Base-by-base conservation (phyloP, 768 basidiomycete species). In the Pilatotrama ljubarskyi region DNA sequence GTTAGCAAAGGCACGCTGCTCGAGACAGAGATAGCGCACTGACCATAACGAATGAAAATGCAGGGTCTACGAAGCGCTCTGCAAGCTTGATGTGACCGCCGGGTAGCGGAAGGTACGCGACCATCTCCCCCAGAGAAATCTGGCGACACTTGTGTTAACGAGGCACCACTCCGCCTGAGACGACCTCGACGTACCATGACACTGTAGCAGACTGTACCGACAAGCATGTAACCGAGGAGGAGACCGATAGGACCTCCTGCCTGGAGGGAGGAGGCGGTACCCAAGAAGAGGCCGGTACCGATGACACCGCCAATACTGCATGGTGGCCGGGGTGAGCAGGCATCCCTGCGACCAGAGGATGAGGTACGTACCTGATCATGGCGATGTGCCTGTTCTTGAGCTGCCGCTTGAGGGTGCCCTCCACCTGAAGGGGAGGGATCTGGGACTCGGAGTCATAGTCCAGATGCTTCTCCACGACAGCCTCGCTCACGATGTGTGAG, bases 71-170 rank as follows among this genome's bases (percentile, higher is more conserved):
- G 66, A 93, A 94, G 32, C 91, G 88, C 70, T 88, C 91, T 0
- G 91, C 86, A 17, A 93, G 74, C 60, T 79, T 90, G 72, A 93
- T 91, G 65, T 92, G 90, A 42, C 84, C 91, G 58, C 91, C 91
- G 25, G 89, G 80, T 50, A 93, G 79, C 0, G 91, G 91, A 5
- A 93, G 79, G 71, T 80, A 93, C 0, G 90, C 84, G 46, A 93
- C 69, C 91, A 90, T 88, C 75, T 88, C 87, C 8, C 86, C 81
- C 40, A 91, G 76, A 3, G 86, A 86, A 58, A 89, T 72, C 86
- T 88, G 64, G 43, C 15, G 53, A 64, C 40, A 44, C 22, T 43
- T 63, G 44, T 50, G 20, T 40, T 11, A 41, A 25, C 35, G 18
- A 7, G 35, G 40, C 4, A 7, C 17, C 2, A 3, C 1, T 4